Evolutionary conservation across 108 stramenopile species (phyloP), one percentile per base, ranked within the genome.

Genomic region (Pseudonitzschia multiseries): DNA sequence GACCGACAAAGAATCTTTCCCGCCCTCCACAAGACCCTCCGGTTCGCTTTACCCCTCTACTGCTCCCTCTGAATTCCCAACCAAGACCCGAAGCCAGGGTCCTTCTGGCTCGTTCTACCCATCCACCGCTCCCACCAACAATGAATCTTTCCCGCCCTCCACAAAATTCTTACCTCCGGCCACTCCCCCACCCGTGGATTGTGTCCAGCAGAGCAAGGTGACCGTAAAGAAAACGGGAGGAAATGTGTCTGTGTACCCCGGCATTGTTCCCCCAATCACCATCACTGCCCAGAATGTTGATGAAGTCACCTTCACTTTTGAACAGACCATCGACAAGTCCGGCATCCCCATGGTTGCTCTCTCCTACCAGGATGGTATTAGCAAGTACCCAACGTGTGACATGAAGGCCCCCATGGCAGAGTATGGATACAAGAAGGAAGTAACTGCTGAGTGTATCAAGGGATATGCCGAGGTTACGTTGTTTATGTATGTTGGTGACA

Each of bases 271-370:
- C 17, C 57, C 64, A 13, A 31, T 65, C 40, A 43, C 22, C 9
- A 42, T 65, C 42, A 44, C 40, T 42, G 36, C 17, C 17, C 64
- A 65, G 64, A 20, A 65, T 24, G 36, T 65, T 5, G 64, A 65
- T 41, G 31, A 33, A 18, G 64, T 65, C 10, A 43, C 12, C 21
- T 36, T 65, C 40, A 6, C 18, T 17, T 12, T 65, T 36, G 5
- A 26, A 17, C 64, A 65, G 18, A 36, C 41, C 31, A 41, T 41
- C 18, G 40, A 24, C 18, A 0, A 36, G 17, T 8, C 9, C 9
- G 36, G 41, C 15, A 41, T 65, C 20, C n/a, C 33, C 24, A 44
- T 43, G 42, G 4, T 65, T 10, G 64, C 64, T 42, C 33, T 65
- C 12, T 10, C 8, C 29, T 59, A 59, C 29, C 57, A 26, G 15